A percentile compares a stretch with the other conserved stretches of the same genome.
Evolutionary conservation across 345 rosid genomes (phyloP).

Genomic region (Salix purpurea): DNA sequence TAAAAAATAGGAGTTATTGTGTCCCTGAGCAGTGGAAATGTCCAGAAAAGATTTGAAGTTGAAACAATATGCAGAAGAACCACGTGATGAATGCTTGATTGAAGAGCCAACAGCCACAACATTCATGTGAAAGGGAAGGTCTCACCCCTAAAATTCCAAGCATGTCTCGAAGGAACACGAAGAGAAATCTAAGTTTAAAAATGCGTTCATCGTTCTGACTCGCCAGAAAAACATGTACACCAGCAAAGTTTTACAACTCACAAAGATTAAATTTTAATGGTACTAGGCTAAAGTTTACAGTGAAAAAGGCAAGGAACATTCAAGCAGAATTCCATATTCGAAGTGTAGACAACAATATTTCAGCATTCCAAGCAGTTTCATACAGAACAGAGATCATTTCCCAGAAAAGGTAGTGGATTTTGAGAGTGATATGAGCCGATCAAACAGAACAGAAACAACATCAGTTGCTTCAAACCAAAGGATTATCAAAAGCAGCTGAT

Average conservation of each 20-base stretch:
- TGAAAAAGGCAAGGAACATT: neutral
- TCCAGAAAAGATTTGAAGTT: no score
- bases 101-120: neutral
- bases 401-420: neutral
- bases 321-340: neutral
- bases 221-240: neutral
- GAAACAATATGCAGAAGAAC: neutral
- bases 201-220: neutral
- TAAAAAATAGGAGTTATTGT: no score
- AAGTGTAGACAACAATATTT: neutral
- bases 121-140: neutral
- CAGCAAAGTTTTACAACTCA: neutral
- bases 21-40: no score
- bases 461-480: constrained; percentile 45
- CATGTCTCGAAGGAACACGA: neutral
- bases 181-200: neutral
- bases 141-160: neutral
- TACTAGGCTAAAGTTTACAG: neutral
- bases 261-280: neutral
- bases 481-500: constrained; percentile 86
- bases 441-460: neutral
- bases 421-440: neutral
- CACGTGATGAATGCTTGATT: neutral
- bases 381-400: neutral
- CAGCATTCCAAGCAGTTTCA: neutral